phyloP scores from a whole-genome alignment of 2,329 filamentous ascomycete species.

The Scedosporium dehoogii region DNA sequence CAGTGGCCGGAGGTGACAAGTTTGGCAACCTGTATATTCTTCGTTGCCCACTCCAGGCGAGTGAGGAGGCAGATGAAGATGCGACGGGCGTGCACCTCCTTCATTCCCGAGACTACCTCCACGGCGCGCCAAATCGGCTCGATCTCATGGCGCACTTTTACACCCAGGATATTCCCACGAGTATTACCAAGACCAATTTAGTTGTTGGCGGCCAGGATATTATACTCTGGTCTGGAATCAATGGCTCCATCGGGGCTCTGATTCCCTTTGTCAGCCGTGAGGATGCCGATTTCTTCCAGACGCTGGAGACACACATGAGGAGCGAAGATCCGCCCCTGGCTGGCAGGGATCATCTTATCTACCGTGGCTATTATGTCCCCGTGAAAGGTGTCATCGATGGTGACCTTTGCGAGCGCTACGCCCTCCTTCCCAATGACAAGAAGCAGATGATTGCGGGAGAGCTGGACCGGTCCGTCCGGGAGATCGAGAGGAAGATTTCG shows the following conservation, averaged over 20 bases:
- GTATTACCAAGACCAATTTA: constrained; percentile 78
- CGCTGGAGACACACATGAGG: constrained; percentile 77
- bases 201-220: constrained; percentile 88
- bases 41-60: constrained; percentile 75
- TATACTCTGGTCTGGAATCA: constrained; percentile 85
- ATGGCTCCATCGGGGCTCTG: constrained; percentile 87
- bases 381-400: constrained; percentile 96
- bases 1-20: constrained; percentile 87
- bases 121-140: constrained; percentile 77
- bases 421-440: constrained; percentile 73
- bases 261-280: constrained; percentile 87
- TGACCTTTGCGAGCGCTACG: constrained; percentile 88
- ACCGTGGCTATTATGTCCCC: constrained; percentile 89
- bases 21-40: constrained; percentile 96
- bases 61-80: constrained; percentile 84
- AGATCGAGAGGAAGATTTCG: constrained; percentile 94
- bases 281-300: constrained; percentile 97
- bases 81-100: constrained; percentile 82
- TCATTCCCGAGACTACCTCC: constrained; percentile 81
- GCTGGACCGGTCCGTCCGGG: constrained; percentile 77
- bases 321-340: constrained; percentile 79
- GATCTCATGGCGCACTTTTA: constrained; percentile 83
- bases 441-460: constrained; percentile 94
- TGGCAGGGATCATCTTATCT: constrained; percentile 91
- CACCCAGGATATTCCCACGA: constrained; percentile 84